phyloP scores from a whole-genome alignment of 1,284 basidiomycete genomes.

The Papiliotrema fonsecae region DNA sequence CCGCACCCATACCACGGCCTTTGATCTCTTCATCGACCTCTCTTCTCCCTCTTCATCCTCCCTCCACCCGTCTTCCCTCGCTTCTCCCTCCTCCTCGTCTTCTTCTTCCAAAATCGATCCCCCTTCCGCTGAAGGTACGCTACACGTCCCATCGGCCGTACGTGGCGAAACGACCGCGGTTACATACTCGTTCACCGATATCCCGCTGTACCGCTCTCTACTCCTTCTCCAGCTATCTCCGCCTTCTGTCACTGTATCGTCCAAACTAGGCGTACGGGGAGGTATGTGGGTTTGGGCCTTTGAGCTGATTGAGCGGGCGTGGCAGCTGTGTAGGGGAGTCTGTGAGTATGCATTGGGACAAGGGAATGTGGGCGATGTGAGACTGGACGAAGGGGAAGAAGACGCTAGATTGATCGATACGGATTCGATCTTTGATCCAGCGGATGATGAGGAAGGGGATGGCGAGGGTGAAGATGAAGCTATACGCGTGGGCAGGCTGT shows the following conservation, averaged over 20 bases:
- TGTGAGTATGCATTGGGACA: conserved; percentile 42
- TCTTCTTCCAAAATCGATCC: too few species aligned
- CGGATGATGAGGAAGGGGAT: conserved; percentile 8
- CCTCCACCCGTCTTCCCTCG: neutral
- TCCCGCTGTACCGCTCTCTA: conserved; percentile 39
- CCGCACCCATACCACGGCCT: conserved; percentile 30
- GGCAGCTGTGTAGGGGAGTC: conserved; percentile 39
- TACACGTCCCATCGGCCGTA: conserved; percentile 6
- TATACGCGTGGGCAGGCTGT: conserved; percentile 27
- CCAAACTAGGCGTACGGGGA: conserved; percentile 14
- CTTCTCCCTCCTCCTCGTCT: neutral
- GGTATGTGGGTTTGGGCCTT: conserved; percentile 37
- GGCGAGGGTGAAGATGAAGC: conserved; percentile 24
- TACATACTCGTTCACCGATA: conserved; percentile 35
- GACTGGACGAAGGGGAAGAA: conserved; percentile 31
- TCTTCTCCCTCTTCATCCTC: conserved; percentile 16
- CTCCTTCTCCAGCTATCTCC: conserved; percentile 30
- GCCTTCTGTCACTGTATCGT: conserved; percentile 17
- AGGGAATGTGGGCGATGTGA: conserved; percentile 18
- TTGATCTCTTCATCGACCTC: conserved; percentile 44
- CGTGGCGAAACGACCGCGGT: conserved; percentile 8
- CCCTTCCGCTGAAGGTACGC: conserved; percentile 2
- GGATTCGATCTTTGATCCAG: neutral
- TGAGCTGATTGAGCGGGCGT: conserved; percentile 32
- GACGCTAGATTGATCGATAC: conserved; percentile 23